phyloP scores from a whole-genome alignment of 495 filamentous ascomycete genomes.

The Penicillium simplicissimum region DNA sequence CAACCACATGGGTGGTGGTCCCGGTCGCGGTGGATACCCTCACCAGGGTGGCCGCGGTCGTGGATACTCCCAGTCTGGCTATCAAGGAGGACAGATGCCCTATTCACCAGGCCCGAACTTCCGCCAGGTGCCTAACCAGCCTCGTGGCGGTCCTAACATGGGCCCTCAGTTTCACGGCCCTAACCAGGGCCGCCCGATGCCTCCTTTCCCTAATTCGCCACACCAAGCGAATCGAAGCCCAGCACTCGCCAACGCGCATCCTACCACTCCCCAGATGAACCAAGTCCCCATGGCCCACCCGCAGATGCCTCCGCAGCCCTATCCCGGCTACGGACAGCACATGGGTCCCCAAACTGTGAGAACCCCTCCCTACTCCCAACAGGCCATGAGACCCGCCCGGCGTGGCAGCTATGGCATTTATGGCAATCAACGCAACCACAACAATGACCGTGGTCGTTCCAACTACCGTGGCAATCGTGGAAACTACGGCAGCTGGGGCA shows the following conservation, averaged over 20 bases:
- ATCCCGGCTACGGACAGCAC: constrained; percentile 57
- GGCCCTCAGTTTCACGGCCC: constrained; percentile 60
- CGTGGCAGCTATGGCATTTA: constrained; percentile 21
- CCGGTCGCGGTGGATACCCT: constrained; percentile 56
- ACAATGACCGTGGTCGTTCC: neutral
- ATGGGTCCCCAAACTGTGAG: constrained; percentile 70
- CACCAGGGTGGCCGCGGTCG: constrained; percentile 67
- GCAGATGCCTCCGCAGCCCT: constrained; percentile 57
- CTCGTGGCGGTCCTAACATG: constrained; percentile 64
- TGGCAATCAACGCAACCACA: constrained; percentile 2
- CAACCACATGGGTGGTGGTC: constrained; percentile 54
- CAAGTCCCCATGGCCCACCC: constrained; percentile 57
- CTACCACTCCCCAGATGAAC: constrained; percentile 68
- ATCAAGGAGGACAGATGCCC: constrained; percentile 63
- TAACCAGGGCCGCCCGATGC: constrained; percentile 56
- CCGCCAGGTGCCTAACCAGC: constrained; percentile 59
- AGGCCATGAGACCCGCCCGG: constrained; percentile 23
- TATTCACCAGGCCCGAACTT: constrained; percentile 66
- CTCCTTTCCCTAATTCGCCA: constrained; percentile 64
- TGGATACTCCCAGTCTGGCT: constrained; percentile 59
- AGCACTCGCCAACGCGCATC: constrained; percentile 64
- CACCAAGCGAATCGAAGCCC: constrained; percentile 71
- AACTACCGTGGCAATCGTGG: neutral
- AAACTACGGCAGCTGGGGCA: neutral
- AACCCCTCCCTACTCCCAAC: constrained; percentile 39